Base-by-base conservation (phyloP, 2,329 filamentous ascomycete genomes). In the Fusarium sp. region DNA sequence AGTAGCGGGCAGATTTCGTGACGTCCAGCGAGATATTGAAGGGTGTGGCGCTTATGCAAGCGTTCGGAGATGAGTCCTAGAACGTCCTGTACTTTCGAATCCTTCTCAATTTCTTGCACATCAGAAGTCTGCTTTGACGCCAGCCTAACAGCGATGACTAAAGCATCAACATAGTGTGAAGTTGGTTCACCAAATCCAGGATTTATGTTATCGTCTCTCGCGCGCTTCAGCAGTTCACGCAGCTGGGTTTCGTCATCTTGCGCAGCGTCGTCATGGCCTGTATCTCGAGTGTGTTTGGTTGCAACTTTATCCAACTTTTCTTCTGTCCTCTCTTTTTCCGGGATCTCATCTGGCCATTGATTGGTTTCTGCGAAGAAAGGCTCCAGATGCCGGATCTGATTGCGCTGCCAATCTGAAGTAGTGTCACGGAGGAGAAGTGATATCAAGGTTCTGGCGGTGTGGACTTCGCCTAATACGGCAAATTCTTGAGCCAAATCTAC, bases 371-470 rank as follows among this genome's bases (percentile, higher is more conserved):
- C 70, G 14, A 73, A 73, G 6, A 56, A 70, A 6, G 70, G 47
- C 13, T 61, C 51, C 8, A 73, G 59, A 19, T 26, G 14, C 3
- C n/a, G 14, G 2, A 65, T 28, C 9, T 60, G 55, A 0, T 17
- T 17, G 3, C 51, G 62, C 39, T 73, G 70, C 70, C 70, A 73
- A 7, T 50, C n/a, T 2, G 68, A 68, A 3, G 65, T 53, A 22
- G 65, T 70, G 2, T 73, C 47, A 2, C 47, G 44, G 22, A 73
- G 68, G 13, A 73, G 50, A 7, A 73, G 59, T 31, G 70, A 71
- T 17, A 65, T 46, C 22, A 73, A 7, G 7, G 11, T 36, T 47
- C 52, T 62, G 9, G 60, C 46, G 1, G 47, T 73, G 22, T 47
- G 22, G 7, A 73, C 57, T 4, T 64, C 53, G 8, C 70, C 70